phyloP scores from a whole-genome alignment of 257 asterid species.

The Solanum appendiculatum region DNA sequence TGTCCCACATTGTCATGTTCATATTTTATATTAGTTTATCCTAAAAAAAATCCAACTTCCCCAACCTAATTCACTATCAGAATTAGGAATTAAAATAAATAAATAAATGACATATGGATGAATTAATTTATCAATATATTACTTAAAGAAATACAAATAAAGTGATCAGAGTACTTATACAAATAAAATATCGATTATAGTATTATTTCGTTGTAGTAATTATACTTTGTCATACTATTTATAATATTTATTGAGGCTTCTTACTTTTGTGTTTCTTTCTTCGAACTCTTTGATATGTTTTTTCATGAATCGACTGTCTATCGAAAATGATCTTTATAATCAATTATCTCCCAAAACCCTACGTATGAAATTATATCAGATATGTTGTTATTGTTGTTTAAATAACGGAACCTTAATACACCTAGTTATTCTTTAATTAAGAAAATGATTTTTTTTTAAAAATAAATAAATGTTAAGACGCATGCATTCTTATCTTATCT shows the following conservation, averaged over 20 bases:
- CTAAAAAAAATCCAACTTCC: not conserved
- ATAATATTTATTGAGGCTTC: too few species aligned
- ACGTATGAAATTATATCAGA: not conserved
- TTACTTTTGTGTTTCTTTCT: too few species aligned
- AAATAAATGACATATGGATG: too few species aligned
- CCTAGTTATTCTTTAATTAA: not conserved
- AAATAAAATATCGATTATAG: too few species aligned
- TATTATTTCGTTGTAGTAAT: too few species aligned
- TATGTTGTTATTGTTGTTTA: not conserved
- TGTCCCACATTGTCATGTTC: not conserved
- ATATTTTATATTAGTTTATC: not conserved
- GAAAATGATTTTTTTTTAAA: not conserved
- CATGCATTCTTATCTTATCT: not conserved
- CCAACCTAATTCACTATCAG: not conserved
- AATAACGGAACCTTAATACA: not conserved
- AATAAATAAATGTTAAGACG: not conserved
- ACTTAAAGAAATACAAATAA: not conserved
- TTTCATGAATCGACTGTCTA: too few species aligned
- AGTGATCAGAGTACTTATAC: not conserved
- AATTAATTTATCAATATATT: not conserved
- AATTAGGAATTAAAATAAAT: not conserved
- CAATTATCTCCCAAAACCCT: fast-evolving
- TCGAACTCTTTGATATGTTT: too few species aligned
- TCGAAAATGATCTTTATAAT: too few species aligned
- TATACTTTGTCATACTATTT: too few species aligned